These are phyloP conservation scores for Mollisia scopiformis DNA, from an alignment of 2,329 filamentous ascomycete genomes.

Conservation along the genomic window DNA sequence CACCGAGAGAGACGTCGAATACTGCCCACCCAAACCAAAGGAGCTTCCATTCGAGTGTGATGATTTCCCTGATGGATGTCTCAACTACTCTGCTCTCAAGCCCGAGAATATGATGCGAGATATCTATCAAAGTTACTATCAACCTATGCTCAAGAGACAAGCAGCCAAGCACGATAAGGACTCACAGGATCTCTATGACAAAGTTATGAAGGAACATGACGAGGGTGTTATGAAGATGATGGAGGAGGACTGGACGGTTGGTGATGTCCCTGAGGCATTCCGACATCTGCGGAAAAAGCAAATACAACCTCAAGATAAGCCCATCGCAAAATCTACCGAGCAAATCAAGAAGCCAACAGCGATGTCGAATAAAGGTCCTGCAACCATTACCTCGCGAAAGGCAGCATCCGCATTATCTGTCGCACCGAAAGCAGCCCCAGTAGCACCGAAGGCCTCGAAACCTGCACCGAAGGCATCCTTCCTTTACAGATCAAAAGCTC, in stretches of 20 bases:
- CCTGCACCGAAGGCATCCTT: slow-evolving; percentile 37
- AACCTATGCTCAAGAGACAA: slow-evolving; percentile 69
- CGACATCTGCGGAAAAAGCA: slow-evolving; percentile 34
- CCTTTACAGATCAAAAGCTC: slow-evolving; percentile 43
- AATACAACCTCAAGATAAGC: slow-evolving; percentile 11
- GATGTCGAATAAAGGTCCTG: slow-evolving; percentile 40
- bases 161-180: slow-evolving; percentile 64
- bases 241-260: slow-evolving; percentile 62
- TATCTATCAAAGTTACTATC: slow-evolving; percentile 63
- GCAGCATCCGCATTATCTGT: slow-evolving; percentile 57
- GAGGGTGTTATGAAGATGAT: slow-evolving; percentile 69
- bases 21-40: slow-evolving; percentile 76
- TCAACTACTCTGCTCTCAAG: slow-evolving; percentile 61
- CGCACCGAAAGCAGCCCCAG: slow-evolving; percentile 30
- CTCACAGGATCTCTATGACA: slow-evolving; percentile 50
- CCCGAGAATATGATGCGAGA: slow-evolving; percentile 62
- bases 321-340: slow-evolving; percentile 8
- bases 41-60: slow-evolving; percentile 72
- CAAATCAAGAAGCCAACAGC: slow-evolving; percentile 27
- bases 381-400: slow-evolving; percentile 56
- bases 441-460: slow-evolving; percentile 37
- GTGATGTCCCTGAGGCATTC: slow-evolving; percentile 55
- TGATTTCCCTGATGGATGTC: slow-evolving; percentile 59
- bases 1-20: slow-evolving; percentile 80
- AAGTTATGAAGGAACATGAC: slow-evolving; percentile 58